Evolutionary conservation across 345 rosid genomes (phyloP).

Genomic region (Trapa bicornis): DNA sequence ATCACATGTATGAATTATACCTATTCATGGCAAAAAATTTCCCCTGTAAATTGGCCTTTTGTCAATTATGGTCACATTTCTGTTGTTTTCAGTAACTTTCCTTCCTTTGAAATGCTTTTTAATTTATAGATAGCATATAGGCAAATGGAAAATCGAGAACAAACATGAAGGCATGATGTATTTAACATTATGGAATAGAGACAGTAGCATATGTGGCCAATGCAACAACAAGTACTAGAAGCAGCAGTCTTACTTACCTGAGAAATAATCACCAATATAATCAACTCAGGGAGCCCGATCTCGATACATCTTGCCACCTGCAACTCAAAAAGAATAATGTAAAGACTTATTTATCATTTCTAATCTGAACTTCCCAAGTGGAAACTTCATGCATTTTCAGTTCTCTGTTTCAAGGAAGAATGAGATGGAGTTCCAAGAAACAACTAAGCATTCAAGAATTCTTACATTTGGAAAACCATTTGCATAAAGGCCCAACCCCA

Average conservation of each 20-base stretch:
- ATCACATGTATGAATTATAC: no score
- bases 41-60: no score
- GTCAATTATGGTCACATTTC: no score
- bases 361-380: neutral
- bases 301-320: conserved; percentile 47
- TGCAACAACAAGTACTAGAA: neutral
- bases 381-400: neutral
- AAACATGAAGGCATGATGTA: neutral
- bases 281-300: conserved; percentile 71
- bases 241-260: conserved; percentile 33
- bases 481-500: conserved; percentile 64
- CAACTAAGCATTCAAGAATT: neutral
- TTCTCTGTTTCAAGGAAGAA: neutral
- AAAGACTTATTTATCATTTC: no score
- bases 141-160: neutral
- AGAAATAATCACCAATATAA: conserved; percentile 50
- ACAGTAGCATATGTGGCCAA: neutral
- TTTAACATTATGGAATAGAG: neutral
- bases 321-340: neutral
- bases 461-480: conserved; percentile 70
- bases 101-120: no score
- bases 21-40: no score
- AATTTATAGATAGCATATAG: neutral
- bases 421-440: neutral
- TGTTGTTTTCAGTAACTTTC: no score